Evolutionary conservation across 2,329 filamentous ascomycete genomes (phyloP).

Genomic region (Talaromyces sp.): DNA sequence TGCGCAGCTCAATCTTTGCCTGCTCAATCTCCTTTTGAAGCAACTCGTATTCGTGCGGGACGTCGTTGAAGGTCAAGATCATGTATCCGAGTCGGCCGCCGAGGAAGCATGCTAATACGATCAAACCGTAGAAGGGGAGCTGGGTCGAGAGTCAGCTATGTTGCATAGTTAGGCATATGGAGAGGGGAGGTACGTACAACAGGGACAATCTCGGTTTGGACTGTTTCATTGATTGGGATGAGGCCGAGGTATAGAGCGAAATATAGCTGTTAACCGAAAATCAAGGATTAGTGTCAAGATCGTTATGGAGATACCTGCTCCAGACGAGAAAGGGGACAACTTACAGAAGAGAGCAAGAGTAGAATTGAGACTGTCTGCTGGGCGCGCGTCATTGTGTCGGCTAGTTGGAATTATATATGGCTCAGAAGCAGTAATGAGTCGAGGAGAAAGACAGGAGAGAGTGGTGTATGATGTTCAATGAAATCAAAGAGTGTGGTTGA

Average conservation of each 20-base stretch:
- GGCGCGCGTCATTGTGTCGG: slow-evolving; percentile 77
- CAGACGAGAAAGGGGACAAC: slow-evolving; percentile 23
- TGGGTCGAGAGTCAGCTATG: slow-evolving; percentile 34
- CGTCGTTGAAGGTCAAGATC: slow-evolving; percentile 94
- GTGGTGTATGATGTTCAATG: not conserved
- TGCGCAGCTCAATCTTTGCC: slow-evolving; percentile 40
- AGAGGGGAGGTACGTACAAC: slow-evolving; percentile 58
- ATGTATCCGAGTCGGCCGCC: slow-evolving; percentile 88
- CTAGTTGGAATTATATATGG: not conserved
- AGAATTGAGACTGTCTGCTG: slow-evolving; percentile 85
- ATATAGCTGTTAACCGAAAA: slow-evolving; percentile 69
- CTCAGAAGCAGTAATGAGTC: not conserved
- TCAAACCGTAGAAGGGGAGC: slow-evolving; percentile 89
- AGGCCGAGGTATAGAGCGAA: slow-evolving; percentile 79
- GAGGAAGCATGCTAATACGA: slow-evolving; percentile 86
- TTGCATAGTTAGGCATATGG: not conserved
- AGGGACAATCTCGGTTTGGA: slow-evolving; percentile 82
- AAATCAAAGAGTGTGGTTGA: not conserved
- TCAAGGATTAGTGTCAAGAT: not conserved
- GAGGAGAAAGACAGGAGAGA: not conserved
- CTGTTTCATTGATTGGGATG: slow-evolving; percentile 68
- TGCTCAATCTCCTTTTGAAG: slow-evolving; percentile 72
- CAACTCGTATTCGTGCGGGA: slow-evolving; percentile 83
- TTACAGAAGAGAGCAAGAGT: slow-evolving; percentile 81
- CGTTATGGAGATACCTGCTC: not conserved